phyloP scores from a whole-genome alignment of 2,329 filamentous ascomycete species.

The Penicillium sclerotiorum region DNA sequence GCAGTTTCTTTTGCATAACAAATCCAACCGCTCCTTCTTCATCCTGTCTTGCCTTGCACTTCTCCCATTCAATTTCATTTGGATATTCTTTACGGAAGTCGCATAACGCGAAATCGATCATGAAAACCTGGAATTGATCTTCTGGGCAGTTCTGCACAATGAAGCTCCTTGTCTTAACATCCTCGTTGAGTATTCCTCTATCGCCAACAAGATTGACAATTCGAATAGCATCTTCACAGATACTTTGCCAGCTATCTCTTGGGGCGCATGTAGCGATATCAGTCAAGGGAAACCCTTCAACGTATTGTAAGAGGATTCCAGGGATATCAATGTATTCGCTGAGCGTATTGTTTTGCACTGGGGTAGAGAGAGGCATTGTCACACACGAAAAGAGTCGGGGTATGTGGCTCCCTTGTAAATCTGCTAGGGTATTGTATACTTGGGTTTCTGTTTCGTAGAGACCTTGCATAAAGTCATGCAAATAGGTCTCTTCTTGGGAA shows the following conservation, averaged over 20 bases:
- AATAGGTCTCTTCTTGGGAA: constrained; percentile 19
- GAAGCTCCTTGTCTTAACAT: constrained; percentile 21
- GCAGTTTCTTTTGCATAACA: constrained; percentile 19
- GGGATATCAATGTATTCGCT: constrained; percentile 10
- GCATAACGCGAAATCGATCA: constrained; percentile 11
- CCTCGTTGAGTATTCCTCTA: constrained; percentile 20
- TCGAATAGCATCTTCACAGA: constrained; percentile 24
- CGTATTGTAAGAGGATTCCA: constrained; percentile 22
- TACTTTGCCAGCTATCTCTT: constrained; percentile 15
- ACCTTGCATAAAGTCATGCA: constrained; percentile 13
- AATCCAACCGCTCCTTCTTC: constrained; percentile 23
- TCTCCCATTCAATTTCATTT: constrained; percentile 15
- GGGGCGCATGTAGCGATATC: constrained; percentile 12
- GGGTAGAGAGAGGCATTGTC: neutral
- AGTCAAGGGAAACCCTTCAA: constrained; percentile 14
- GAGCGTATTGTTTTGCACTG: neutral
- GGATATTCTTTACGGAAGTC: constrained; percentile 15
- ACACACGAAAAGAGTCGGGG: constrained; percentile 15
- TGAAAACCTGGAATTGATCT: constrained; percentile 2
- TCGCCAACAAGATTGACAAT: constrained; percentile 17
- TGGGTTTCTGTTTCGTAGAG: constrained; percentile 18
- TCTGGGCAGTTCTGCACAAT: constrained; percentile 9
- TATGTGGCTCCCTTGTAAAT: constrained; percentile 21
- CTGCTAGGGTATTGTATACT: constrained; percentile 16
- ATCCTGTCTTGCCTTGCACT: constrained; percentile 18